These are phyloP conservation scores for Syzygium syzygioides DNA, from an alignment of 441 rosid genomes.

Conservation along the genomic window DNA sequence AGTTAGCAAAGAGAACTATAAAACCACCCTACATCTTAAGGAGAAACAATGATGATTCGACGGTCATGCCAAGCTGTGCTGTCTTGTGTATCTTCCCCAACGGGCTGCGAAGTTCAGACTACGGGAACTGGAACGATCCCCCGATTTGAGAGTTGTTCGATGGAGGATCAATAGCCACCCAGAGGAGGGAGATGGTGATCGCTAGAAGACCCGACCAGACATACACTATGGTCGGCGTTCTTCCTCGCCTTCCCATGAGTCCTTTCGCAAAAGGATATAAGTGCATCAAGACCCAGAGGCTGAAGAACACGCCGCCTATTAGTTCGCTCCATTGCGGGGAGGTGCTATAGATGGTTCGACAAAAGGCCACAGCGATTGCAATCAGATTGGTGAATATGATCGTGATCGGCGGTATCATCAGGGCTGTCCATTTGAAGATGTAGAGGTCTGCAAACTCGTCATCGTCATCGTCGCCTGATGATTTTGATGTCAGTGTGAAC, in stretches of 20 bases:
- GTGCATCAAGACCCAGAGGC: not conserved
- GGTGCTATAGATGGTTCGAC: not conserved
- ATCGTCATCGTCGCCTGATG: not conserved
- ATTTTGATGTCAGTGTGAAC: slow-evolving; percentile 1
- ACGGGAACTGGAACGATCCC: not conserved
- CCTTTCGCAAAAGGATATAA: not conserved
- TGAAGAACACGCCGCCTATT: not conserved
- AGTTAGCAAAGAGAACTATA: not conserved
- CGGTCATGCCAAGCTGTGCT: not conserved
- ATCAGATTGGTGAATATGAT: slow-evolving; percentile 3
- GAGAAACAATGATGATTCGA: not conserved
- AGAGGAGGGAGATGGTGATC: not conserved
- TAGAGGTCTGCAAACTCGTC: not conserved
- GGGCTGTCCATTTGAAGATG: not conserved
- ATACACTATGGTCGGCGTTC: not conserved
- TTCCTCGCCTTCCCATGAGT: not conserved
- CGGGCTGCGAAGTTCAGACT: not conserved
- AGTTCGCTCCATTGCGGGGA: not conserved
- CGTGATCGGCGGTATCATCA: not conserved
- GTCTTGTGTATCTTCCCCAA: not conserved
- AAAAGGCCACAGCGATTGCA: not conserved
- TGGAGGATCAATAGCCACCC: not conserved
- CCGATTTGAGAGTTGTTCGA: not conserved
- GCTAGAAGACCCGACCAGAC: slow-evolving; percentile 1
- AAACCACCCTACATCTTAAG: not conserved